Evolutionary conservation across 108 stramenopile genomes (phyloP).

Genomic region (Nitzschia palea): DNA sequence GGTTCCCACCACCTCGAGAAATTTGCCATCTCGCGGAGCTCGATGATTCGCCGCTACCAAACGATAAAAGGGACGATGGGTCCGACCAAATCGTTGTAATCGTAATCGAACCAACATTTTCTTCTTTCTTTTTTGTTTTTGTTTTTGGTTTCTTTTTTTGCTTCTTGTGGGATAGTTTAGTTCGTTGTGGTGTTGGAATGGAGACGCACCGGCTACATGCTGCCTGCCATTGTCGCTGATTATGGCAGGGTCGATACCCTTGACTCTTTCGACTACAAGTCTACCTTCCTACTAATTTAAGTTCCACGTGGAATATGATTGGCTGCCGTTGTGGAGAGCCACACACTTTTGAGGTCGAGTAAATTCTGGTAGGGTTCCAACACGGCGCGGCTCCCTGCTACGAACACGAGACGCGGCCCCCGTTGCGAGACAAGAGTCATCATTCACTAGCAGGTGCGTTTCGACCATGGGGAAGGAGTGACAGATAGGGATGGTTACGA

Average conservation of each 20-base stretch:
- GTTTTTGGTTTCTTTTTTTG: not conserved
- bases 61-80: conserved; percentile 94
- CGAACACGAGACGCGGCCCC: no score
- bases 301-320: conserved; percentile 11
- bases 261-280: not conserved
- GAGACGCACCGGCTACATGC: no score
- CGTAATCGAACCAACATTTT: conserved; percentile 95
- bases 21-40: conserved; percentile 92
- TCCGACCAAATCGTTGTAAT: conserved; percentile 94
- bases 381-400: no score
- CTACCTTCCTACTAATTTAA: conserved; percentile 9
- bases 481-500: no score
- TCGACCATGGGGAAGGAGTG: conserved; percentile 3
- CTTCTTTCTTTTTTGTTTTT: not conserved
- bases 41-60: conserved; percentile 95
- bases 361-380: not conserved
- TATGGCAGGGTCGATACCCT: no score
- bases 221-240: no score
- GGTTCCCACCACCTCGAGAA: conserved; percentile 91
- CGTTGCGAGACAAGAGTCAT: not conserved
- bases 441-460: conserved; percentile 1
- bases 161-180: not conserved
- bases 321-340: not conserved
- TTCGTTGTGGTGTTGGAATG: not conserved
- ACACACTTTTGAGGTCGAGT: not conserved